Evolutionary conservation across 2,329 filamentous ascomycete species (phyloP), one percentile per base, ranked within the genome.

Genomic region (Hypoxylon sp.): DNA sequence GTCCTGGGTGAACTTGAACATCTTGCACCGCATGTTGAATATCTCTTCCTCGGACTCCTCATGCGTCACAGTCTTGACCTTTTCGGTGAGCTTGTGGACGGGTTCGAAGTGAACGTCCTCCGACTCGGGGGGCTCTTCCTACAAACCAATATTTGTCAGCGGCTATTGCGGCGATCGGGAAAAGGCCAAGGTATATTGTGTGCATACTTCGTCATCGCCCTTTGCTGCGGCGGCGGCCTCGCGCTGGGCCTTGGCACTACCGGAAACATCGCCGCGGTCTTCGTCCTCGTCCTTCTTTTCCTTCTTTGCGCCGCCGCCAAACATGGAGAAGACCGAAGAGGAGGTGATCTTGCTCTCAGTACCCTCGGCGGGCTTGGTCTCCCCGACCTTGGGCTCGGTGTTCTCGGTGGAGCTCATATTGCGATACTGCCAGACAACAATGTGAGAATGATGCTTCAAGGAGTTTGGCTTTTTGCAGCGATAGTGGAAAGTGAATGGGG

Each of bases 21-120:
- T 92, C 89, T 99, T 99, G 79, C 96, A 96, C 77, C 96, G 93
- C 95, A 98, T 98, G 91, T 98, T 98, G 90, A 98, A 99, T 42
- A 90, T 87, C 86, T 97, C 93, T 86, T 98, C 94, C 87, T 99
- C 96, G 50, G 91, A 89, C 87, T 99, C 96, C 84, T 99, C 96
- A 85, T 98, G 97, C 82, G 96, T 98, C 89, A 97, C 97, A 79
- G 89, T 92, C 79, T 98, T 95, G 77, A 98, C 92, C 86, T 97
- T 96, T 87, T 99, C 93, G 70, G 95, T 98, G 79, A 99, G 87
- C 84, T 91, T 94, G 79, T 97, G 93, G 75, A 99, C 94, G 73
- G 96, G 96, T 86, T 97, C 93, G 84, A 98, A 99, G 84, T 98
- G 93, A 71, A 98, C 93, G 74, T 98, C 95, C 75, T 93, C 92